Evolutionary conservation across 169 alveolate species (phyloP), one percentile per base, ranked within the genome.

Genomic region (Plasmodium vinckei): DNA sequence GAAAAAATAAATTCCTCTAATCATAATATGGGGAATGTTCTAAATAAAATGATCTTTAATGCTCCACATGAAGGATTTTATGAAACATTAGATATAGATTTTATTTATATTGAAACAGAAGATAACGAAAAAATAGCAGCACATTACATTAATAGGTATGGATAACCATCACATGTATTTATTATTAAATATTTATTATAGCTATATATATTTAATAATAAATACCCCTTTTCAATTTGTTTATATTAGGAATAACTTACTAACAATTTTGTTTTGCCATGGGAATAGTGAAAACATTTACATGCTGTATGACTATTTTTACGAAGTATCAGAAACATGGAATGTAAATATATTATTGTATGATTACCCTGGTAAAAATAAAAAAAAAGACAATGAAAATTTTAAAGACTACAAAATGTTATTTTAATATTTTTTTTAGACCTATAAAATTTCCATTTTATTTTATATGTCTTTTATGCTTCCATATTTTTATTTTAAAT

Each of bases 231-330:
- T 67, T 60, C 60, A 47, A 56, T n/a, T 79, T 33, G 46, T 67
- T 57, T 49, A 27, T 70, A 19, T 54, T 79, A 79, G 89, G 60
- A 61, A 61, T 67, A 82, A 79, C 44, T 82, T 82, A 47, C 49
- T 79, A 46, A 79, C 89, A 17, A 53, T 79, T 79, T 54, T 79
- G 39, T 79, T 79, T 59, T 67, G 89, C 49, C 89, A 79, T 67
- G 89, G 89, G 6, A 79, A 79, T 56, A 61, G 89, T 17, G 89
- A 79, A 61, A 79, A 79, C 84, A 57, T 79, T n/a, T 79, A 79
- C 72, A 79, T 79, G 89, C 33, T 79, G 17, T 79, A 79, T 79
- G 89, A 79, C 57, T 79, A 79, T 47, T 79, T 79, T 56, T 56
- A 71, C 54, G 89, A 79, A 61, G 33, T 82, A 46, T 79, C 89